Conservation (phyloP, 2,329 filamentous ascomycete genomes). For the Fusarium goolgardi region DNA sequence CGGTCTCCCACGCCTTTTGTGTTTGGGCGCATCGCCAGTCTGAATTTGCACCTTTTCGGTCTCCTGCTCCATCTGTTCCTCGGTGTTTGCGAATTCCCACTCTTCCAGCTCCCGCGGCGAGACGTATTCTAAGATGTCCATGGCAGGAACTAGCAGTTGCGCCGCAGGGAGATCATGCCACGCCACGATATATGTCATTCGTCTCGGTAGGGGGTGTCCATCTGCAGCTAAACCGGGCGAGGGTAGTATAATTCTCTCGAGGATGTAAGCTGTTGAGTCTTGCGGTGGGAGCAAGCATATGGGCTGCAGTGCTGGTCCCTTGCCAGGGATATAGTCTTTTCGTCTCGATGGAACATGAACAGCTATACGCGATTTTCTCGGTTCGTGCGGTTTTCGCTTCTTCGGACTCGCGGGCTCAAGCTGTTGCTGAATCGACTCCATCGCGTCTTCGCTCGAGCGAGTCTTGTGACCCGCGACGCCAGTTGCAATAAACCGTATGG, state of each 20-base stretch:
- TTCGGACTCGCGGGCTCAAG: conserved; percentile 10
- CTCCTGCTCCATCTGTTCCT: conserved; percentile 58
- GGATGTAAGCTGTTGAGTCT: conserved; percentile 68
- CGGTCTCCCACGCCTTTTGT: conserved; percentile 46
- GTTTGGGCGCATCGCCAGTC: conserved; percentile 23
- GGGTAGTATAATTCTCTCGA: conserved; percentile 63
- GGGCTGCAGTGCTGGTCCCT: conserved; percentile 60
- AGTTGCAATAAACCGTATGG: background rate
- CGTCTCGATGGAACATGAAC: conserved; percentile 35
- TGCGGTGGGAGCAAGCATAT: conserved; percentile 60
- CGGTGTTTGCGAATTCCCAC: conserved; percentile 62
- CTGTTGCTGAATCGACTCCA: conserved; percentile 34
- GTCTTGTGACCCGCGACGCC: conserved; percentile 22
- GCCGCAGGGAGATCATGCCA: conserved; percentile 65
- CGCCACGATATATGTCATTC: conserved; percentile 66
- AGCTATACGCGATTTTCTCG: conserved; percentile 30
- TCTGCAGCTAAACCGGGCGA: conserved; percentile 49
- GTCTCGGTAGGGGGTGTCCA: conserved; percentile 54
- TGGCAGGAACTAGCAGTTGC: conserved; percentile 59
- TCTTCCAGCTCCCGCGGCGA: conserved; percentile 67
- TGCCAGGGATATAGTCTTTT: conserved; percentile 57
- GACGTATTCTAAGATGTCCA: conserved; percentile 67
- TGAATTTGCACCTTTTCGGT: conserved; percentile 48
- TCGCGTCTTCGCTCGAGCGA: conserved; percentile 30
- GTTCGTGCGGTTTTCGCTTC: conserved; percentile 30